Conservation (phyloP, 495 filamentous ascomycete species). For the Penicillium chermesinum region DNA sequence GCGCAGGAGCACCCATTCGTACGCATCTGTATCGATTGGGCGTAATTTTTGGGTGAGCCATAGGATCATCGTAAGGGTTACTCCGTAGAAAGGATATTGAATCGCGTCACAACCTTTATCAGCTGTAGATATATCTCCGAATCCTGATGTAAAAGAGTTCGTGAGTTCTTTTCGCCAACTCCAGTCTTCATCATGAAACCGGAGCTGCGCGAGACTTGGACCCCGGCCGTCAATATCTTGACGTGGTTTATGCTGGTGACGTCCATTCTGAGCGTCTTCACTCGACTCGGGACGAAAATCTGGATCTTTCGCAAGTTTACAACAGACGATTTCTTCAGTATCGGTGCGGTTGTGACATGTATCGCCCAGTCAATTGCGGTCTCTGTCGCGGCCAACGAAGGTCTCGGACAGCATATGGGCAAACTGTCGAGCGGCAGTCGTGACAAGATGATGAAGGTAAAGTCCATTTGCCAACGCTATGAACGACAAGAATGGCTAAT, state of each 20-base stretch:
- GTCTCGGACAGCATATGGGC: not conserved
- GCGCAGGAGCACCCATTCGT: no score
- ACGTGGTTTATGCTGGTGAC: slow-evolving; percentile 19
- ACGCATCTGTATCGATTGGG: not conserved
- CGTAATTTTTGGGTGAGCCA: not conserved
- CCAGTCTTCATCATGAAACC: slow-evolving; percentile 4
- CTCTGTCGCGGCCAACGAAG: not conserved
- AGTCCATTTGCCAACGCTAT: no score
- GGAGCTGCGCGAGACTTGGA: slow-evolving; percentile 15
- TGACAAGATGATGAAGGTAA: not conserved
- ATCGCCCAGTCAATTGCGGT: slow-evolving; percentile 10
- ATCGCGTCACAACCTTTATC: no score
- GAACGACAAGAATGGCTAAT: not conserved
- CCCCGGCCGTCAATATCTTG: slow-evolving; percentile 13
- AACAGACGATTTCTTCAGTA: slow-evolving; percentile 22
- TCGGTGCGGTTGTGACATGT: slow-evolving; percentile 30
- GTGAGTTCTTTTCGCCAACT: no score
- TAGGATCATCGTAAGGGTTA: not conserved
- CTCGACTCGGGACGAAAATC: slow-evolving; percentile 14
- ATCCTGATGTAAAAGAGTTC: no score
- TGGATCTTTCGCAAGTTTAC: slow-evolving; percentile 14
- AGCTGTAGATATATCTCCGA: no score
- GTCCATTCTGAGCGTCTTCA: slow-evolving; percentile 13
- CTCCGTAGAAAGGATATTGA: not conserved
- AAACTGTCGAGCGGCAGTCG: not conserved